These are phyloP conservation scores for Vaccinium macrocarpon DNA, from an alignment of 148 eudicot genomes.

Conservation along the genomic window DNA sequence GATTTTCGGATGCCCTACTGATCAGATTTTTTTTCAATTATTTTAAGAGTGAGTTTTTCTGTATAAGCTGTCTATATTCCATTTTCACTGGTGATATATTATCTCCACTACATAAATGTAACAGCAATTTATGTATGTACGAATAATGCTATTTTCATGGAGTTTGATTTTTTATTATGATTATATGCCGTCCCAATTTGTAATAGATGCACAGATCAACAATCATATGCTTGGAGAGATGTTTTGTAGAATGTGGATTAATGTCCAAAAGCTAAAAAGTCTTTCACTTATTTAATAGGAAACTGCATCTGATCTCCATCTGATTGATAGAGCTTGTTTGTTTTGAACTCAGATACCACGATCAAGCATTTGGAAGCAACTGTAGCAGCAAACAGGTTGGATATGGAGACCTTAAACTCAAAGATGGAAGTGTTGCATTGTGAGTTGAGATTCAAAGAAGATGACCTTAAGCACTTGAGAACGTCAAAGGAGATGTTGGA, in stretches of 20 bases:
- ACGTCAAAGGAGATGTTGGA: slow-evolving; percentile 47
- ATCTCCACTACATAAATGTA: too few species aligned
- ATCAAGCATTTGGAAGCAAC: slow-evolving; percentile 26
- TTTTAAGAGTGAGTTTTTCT: too few species aligned
- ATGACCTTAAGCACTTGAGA: slow-evolving; percentile 46
- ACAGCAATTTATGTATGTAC: too few species aligned
- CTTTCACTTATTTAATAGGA: neutral
- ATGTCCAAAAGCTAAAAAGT: neutral
- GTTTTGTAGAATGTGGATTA: slow-evolving; percentile 1
- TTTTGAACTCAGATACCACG: slow-evolving; percentile 49
- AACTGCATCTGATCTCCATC: slow-evolving; percentile 1
- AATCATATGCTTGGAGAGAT: neutral
- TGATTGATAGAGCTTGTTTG: slow-evolving; percentile 5
- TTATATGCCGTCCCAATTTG: neutral
- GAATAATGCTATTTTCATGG: neutral
- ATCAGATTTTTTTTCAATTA: too few species aligned
- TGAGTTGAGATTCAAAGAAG: slow-evolving; percentile 59
- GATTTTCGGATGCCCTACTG: too few species aligned
- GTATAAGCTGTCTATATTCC: too few species aligned
- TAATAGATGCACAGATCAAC: neutral
- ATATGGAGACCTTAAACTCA: slow-evolving; percentile 50
- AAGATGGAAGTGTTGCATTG: slow-evolving; percentile 47
- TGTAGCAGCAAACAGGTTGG: slow-evolving; percentile 39
- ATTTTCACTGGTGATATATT: too few species aligned
- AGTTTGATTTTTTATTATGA: neutral